Evolutionary conservation across 2,329 filamentous ascomycete species (phyloP).

Genomic region (Reticulascus tulasneorum): DNA sequence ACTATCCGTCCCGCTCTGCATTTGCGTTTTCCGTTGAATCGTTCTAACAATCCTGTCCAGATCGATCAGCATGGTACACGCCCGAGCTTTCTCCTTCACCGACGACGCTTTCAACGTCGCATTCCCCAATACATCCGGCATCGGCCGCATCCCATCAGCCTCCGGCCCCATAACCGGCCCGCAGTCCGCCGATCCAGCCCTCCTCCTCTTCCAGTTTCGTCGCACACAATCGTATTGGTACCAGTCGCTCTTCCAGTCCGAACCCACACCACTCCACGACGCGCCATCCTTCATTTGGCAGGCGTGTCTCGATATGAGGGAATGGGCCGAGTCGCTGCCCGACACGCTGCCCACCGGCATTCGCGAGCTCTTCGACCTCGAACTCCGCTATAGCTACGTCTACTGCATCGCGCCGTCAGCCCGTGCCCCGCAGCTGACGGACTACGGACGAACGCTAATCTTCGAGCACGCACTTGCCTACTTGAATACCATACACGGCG

Average conservation of each 20-base stretch:
- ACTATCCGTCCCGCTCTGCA: too few species aligned
- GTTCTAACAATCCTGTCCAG: slow-evolving; percentile 35
- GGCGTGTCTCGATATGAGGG: slow-evolving; percentile 69
- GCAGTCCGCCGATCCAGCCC: slow-evolving; percentile 62
- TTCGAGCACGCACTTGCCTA: slow-evolving; percentile 87
- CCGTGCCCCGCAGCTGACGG: slow-evolving; percentile 65
- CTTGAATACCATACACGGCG: slow-evolving; percentile 66
- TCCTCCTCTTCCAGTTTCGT: slow-evolving; percentile 79
- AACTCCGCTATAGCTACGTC: slow-evolving; percentile 86
- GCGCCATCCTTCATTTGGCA: slow-evolving; percentile 71
- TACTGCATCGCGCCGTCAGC: slow-evolving; percentile 82
- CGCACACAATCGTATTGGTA: slow-evolving; percentile 86
- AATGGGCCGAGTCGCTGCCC: slow-evolving; percentile 79
- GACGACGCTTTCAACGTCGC: slow-evolving; percentile 82
- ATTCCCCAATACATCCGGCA: slow-evolving; percentile 56
- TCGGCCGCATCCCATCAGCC: slow-evolving; percentile 38
- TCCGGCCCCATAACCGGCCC: slow-evolving; percentile 38
- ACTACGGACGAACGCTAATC: slow-evolving; percentile 75
- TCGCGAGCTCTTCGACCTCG: slow-evolving; percentile 76
- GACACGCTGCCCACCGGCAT: slow-evolving; percentile 60
- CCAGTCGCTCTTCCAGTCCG: slow-evolving; percentile 79
- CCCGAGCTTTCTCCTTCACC: slow-evolving; percentile 86
- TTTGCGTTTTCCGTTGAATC: too few species aligned
- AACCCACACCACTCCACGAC: slow-evolving; percentile 63
- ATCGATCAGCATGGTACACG: slow-evolving; percentile 83